These are phyloP conservation scores for Prunus salicina DNA, from an alignment of 306 rosid genomes.

Conservation along the genomic window DNA sequence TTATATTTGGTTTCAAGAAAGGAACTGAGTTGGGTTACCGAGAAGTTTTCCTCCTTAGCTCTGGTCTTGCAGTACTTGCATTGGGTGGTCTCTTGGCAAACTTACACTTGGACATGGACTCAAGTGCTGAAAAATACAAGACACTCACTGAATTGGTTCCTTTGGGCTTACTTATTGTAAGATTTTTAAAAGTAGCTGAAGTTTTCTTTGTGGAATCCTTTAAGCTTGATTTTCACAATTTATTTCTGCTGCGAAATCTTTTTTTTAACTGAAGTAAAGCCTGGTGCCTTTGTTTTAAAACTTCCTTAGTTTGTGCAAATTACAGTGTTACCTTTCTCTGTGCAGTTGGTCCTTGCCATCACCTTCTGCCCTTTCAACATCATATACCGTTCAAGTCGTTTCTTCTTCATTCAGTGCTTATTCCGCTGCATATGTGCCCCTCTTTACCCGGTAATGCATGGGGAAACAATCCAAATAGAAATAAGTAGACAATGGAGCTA, in stretches of 20 bases:
- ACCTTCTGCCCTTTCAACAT: slow-evolving; percentile 58
- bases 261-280: slow-evolving; percentile 2
- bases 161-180: slow-evolving; percentile 52
- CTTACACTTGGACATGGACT: slow-evolving; percentile 58
- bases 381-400: slow-evolving; percentile 56
- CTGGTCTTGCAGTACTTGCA: slow-evolving; percentile 69
- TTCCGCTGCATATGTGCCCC: slow-evolving; percentile 65
- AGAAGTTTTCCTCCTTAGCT: slow-evolving; percentile 57
- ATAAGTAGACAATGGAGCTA: slow-evolving; percentile 1
- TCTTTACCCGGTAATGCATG: slow-evolving; percentile 48
- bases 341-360: slow-evolving; percentile 60
- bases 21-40: slow-evolving; percentile 62
- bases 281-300: neutral
- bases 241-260: slow-evolving; percentile 7
- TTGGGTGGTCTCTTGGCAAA: slow-evolving; percentile 57
- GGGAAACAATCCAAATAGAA: neutral
- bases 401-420: slow-evolving; percentile 53
- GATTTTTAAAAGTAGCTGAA: slow-evolving; percentile 17
- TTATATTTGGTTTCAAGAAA: slow-evolving; percentile 67
- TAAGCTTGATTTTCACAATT: neutral
- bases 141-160: slow-evolving; percentile 62
- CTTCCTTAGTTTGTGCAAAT: neutral
- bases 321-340: neutral
- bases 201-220: neutral
- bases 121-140: slow-evolving; percentile 32